These are phyloP conservation scores for Pythium dissotocum DNA, from an alignment of 352 stramenopile genomes.

Conservation along the genomic window DNA sequence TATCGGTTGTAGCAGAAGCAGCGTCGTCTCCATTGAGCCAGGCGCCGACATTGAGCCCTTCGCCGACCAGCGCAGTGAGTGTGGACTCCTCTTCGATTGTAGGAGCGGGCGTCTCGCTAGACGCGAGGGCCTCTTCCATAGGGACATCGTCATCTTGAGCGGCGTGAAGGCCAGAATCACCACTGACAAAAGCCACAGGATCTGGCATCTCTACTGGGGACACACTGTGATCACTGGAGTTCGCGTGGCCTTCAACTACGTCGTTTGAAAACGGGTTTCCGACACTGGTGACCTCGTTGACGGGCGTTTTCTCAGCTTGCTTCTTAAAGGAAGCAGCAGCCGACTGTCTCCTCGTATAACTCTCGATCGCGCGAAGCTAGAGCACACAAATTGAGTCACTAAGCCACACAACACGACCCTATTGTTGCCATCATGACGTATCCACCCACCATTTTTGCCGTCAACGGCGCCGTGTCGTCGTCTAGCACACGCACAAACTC, in stretches of 20 bases:
- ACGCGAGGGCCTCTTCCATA: not conserved
- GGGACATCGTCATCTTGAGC: not conserved
- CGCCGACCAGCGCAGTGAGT: not conserved
- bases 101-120: not conserved
- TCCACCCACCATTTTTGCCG: constrained; percentile 45
- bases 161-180: not conserved
- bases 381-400: not conserved
- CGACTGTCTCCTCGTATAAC: constrained; percentile 26
- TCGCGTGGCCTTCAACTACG: not conserved
- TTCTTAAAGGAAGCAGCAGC: not conserved
- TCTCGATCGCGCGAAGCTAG: constrained; percentile 44
- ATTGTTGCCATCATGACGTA: constrained; percentile 8
- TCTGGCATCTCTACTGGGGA: not conserved
- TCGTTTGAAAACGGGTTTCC: not conserved
- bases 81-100: constrained; percentile 19
- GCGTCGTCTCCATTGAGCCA: constrained; percentile 18
- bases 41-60: not conserved
- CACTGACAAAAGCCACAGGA: not conserved
- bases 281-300: not conserved
- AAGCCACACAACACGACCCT: not conserved
- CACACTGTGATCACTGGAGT: not conserved
- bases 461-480: constrained; percentile 51
- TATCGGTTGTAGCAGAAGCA: not conserved
- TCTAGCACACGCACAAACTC: constrained; percentile 69
- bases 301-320: not conserved